These are phyloP conservation scores for Magnaporthiopsis rhizophila DNA, from an alignment of 2,329 filamentous ascomycete genomes.

Conservation along the genomic window DNA sequence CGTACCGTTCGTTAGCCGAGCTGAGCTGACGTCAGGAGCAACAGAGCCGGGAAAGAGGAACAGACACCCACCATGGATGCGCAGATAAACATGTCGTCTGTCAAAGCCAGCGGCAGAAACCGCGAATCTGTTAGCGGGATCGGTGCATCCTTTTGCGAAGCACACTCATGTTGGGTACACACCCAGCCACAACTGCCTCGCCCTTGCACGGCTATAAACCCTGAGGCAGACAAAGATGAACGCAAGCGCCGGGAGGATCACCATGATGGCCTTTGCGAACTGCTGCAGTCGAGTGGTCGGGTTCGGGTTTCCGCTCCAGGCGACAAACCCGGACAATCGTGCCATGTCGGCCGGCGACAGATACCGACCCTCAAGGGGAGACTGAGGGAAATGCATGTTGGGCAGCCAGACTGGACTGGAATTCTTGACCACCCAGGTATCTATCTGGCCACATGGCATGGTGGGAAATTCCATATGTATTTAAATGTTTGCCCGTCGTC, in stretches of 20 bases:
- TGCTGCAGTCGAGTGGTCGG: constrained; percentile 2
- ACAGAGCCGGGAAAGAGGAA: too few relatives aligned
- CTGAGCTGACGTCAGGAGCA: not conserved
- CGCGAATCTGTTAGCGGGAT: not conserved
- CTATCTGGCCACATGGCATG: not conserved
- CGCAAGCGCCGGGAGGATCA: not conserved
- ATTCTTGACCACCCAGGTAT: not conserved
- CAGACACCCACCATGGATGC: not conserved
- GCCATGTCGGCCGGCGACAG: not conserved
- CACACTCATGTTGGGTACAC: not conserved
- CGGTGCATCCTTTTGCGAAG: not conserved
- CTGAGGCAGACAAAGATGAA: constrained; percentile 2
- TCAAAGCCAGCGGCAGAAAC: not conserved
- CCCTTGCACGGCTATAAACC: not conserved
- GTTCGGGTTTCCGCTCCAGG: not conserved
- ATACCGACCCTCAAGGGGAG: not conserved
- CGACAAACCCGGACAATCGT: not conserved
- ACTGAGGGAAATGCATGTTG: not conserved
- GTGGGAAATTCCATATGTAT: not conserved
- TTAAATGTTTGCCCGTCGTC: not conserved
- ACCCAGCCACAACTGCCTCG: constrained; percentile 5
- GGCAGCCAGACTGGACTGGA: not conserved
- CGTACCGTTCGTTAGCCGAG: not conserved
- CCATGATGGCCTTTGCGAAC: constrained; percentile 2
- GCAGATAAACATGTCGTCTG: constrained; percentile 4